A percentile compares a stretch with the other conserved stretches of the same genome.
These are phyloP conservation scores for Vigna trinervia DNA, from an alignment of 306 rosid species.

Conservation along the genomic window DNA sequence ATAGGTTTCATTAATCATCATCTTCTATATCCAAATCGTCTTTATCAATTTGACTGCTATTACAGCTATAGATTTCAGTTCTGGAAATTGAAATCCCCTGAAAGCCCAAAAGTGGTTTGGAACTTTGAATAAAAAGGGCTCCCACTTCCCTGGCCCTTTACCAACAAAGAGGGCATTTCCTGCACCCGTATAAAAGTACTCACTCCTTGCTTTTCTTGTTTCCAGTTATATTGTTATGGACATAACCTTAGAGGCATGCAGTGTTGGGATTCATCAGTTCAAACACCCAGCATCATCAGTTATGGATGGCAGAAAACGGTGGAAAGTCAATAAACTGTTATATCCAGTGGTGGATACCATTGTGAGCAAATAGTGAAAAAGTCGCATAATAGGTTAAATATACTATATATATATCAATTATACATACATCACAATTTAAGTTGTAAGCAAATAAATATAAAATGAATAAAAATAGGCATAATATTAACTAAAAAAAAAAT, in stretches of 20 bases:
- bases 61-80: not conserved
- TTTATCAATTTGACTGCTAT: not conserved
- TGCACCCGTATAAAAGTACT: not conserved
- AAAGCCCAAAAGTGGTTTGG: not conserved
- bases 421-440: not conserved
- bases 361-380: not conserved
- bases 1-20: not conserved
- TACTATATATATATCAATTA: not conserved
- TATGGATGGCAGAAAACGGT: not conserved
- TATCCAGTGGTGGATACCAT: not conserved
- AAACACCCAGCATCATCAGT: not conserved
- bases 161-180: not conserved
- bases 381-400: not conserved
- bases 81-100: not conserved
- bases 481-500: not conserved
- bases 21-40: not conserved
- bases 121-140: not conserved
- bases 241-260: not conserved
- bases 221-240: not conserved
- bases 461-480: not conserved
- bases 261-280: not conserved
- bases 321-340: not conserved
- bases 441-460: not conserved
- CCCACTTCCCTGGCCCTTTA: constrained; percentile 7
- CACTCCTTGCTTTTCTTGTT: not conserved